phyloP scores from a whole-genome alignment of 2,329 filamentous ascomycete species.

The Aspergillus sojae region DNA sequence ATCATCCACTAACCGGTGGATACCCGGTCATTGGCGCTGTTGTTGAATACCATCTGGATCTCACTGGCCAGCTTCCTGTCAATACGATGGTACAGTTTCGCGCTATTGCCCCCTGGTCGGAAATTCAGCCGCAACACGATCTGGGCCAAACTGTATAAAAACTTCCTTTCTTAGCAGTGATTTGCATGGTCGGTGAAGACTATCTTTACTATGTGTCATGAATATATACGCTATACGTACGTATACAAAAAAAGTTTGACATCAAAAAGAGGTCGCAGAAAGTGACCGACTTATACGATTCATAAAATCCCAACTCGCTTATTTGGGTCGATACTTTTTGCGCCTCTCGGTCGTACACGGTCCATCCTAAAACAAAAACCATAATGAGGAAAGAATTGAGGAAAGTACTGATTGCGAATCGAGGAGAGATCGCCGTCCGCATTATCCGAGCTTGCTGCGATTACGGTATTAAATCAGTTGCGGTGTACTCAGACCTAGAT shows the following conservation, averaged over 20 bases:
- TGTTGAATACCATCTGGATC: background rate
- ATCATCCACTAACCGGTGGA: background rate
- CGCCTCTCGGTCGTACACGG: accelerated
- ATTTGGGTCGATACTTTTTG: too few relatives aligned
- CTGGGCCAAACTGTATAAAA: background rate
- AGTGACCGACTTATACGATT: background rate
- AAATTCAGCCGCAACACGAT: background rate
- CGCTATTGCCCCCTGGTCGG: background rate
- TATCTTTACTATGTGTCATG: background rate
- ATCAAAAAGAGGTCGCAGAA: background rate
- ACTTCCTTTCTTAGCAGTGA: background rate
- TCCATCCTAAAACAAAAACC: background rate
- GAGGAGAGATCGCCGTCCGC: background rate
- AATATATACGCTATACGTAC: background rate
- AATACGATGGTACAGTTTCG: background rate
- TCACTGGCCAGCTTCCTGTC: background rate
- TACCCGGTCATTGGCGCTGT: background rate
- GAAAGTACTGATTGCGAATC: background rate
- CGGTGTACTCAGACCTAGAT: background rate
- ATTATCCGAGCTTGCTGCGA: background rate
- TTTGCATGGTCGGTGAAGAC: background rate
- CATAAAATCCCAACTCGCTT: too few relatives aligned
- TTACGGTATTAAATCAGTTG: background rate
- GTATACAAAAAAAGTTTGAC: background rate
- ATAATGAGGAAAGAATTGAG: background rate